Evolutionary conservation across 345 rosid species (phyloP), one percentile per base, ranked within the genome.

Genomic region (Citrus mangshanensis): DNA sequence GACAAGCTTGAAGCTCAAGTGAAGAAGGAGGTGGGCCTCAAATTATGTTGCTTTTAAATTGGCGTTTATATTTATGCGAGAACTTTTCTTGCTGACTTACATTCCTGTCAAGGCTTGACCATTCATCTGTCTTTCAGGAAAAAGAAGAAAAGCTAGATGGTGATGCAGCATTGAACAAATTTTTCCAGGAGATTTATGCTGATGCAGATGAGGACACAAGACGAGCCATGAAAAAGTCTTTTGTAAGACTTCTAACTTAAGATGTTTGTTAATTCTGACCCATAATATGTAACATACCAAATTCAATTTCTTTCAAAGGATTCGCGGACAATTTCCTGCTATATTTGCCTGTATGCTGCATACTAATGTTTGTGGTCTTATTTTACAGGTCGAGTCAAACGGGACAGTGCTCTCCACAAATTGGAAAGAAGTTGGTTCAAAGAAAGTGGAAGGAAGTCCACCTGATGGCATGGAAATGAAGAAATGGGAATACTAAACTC

Each of bases 351-450:
- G 9, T 40, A 30, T 3, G 7, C 46, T 75, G 78, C 61, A 70
- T 70, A 35, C 5, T 62, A 38, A 80, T 78, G 16, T 24, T 75
- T 46, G 21, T 58, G 28, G 16, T 61, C 24, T 9, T 37, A 32
- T 18, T 7, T 77, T 73, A 6, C 82, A 95, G 99, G 94, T 93
- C 72, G 98, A 96, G 80, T 96, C 98, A 6, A 94, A 88, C 38
- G 99, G 97, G 78, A 94, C 99, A 1, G 98, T 96, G 82, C 87
- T 96, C 56, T 96, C 99, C 1, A 96, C 98, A n/a, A 90, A 94
- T 85, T 96, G 99, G 99, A 89, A 93, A 71, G 98, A 94, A 84
- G 98, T 94, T 24, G 99, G 98, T 27, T 7, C 85, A 1, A 91
- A 95, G 97, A 91, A 84, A 86, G 92, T 93, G 49, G 95, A 92